Evolutionary conservation across 768 basidiomycete genomes (phyloP).

Genomic region (Panaeolus cyanescens): DNA sequence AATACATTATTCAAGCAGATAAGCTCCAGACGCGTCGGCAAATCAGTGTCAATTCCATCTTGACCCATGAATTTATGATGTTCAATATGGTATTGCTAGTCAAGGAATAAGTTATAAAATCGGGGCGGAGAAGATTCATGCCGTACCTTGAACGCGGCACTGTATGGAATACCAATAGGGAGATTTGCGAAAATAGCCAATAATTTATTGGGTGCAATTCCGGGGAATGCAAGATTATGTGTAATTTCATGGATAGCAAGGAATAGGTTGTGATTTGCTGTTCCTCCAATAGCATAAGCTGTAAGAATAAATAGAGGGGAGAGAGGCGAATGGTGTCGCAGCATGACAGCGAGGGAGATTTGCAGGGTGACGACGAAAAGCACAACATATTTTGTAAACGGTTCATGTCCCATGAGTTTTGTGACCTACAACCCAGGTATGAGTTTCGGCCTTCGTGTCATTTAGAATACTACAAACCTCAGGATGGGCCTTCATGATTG

Average conservation of each 20-base stretch:
- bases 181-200: slow-evolving; percentile 91
- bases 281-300: slow-evolving; percentile 90
- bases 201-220: slow-evolving; percentile 80
- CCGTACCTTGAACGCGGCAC: slow-evolving; percentile 89
- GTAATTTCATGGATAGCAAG: slow-evolving; percentile 99
- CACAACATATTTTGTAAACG: slow-evolving; percentile 90
- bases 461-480: slow-evolving; percentile 53
- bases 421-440: slow-evolving; percentile 60
- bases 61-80: slow-evolving; percentile 96
- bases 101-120: slow-evolving; percentile 1
- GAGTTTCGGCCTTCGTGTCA: background rate
- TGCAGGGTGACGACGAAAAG: slow-evolving; percentile 80
- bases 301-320: slow-evolving; percentile 72
- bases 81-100: slow-evolving; percentile 88
- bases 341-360: slow-evolving; percentile 57
- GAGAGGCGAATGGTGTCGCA: slow-evolving; percentile 69
- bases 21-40: slow-evolving; percentile 87
- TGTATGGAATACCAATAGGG: slow-evolving; percentile 94
- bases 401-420: slow-evolving; percentile 95
- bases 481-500: slow-evolving; percentile 93
- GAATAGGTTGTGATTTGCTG: slow-evolving; percentile 97
- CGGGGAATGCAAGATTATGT: slow-evolving; percentile 92
- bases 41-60: slow-evolving; percentile 94
- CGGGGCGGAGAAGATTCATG: background rate
- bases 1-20: slow-evolving; percentile 90